Conservation (phyloP, 2,329 filamentous ascomycete genomes). For the Sporothrix variecibatus region DNA sequence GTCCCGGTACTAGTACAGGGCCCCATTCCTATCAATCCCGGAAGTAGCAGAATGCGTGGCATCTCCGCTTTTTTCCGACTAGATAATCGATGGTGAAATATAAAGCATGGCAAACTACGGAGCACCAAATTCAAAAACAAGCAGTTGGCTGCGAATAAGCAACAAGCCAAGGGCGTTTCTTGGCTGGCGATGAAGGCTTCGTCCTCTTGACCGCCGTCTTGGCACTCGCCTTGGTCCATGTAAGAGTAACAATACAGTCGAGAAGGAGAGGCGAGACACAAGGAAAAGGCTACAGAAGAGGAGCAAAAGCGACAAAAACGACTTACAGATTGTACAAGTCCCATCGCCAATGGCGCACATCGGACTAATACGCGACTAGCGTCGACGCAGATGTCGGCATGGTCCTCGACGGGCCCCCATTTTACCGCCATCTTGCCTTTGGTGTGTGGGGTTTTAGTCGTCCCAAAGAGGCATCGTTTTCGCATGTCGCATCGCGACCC, state of each 20-base stretch:
- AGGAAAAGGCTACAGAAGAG: not conserved
- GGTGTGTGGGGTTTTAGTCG: not conserved
- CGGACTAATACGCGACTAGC: not conserved
- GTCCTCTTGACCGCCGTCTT: not conserved
- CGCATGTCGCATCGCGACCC: not conserved
- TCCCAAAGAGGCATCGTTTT: not conserved
- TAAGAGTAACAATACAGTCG: not conserved
- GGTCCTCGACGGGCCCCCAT: not conserved
- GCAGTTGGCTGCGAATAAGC: not conserved
- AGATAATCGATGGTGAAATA: not conserved
- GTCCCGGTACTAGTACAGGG: not conserved
- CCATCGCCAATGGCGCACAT: not conserved
- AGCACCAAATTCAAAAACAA: not conserved
- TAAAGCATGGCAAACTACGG: not conserved
- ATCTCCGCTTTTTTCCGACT: not conserved
- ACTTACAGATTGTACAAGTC: constrained; percentile 13
- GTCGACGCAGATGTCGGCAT: not conserved
- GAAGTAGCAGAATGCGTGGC: not conserved
- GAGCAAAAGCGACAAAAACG: not conserved
- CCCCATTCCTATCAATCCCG: not conserved
- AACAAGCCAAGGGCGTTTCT: not conserved
- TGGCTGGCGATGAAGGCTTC: not conserved
- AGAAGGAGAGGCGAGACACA: not conserved
- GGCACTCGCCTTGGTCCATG: not conserved
- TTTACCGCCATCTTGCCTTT: not conserved